Evolutionary conservation across 805 yeast genomes (phyloP), one percentile per base, ranked within the genome.

Genomic region (Wickerhamomyces bovis): DNA sequence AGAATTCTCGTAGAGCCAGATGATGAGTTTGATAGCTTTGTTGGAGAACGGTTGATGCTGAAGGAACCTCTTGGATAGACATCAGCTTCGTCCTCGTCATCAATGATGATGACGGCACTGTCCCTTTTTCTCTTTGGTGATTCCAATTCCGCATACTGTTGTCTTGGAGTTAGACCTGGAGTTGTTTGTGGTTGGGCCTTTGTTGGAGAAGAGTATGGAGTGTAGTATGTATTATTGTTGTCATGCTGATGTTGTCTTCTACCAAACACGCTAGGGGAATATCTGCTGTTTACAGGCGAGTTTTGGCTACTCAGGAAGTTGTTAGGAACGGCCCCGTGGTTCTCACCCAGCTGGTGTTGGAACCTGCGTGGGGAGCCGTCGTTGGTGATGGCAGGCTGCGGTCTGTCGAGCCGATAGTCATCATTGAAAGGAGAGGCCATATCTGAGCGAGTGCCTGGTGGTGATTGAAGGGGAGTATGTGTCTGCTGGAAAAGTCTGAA

Each of bases 41-140:
- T 58, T 13, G 77, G 73, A 2, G 75, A 66, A 4, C 73, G 70
- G n/a, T 62, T 54, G 18, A 63, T n/a, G 6, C 48, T 52, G 41
- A 43, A 43, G 0, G 50, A 45, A 5, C 45, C 39, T 10, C 48
- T 41, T 26, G 44, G 44, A 6, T 44, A 50, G 8, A 33, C 38
- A 3, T 43, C 45, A 12, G 47, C 47, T 15, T 62, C 63, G 18
- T 62, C 67, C 15, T 63, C 67, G 44, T 70, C 69, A 45, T 71
- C 71, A 25, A 71, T 68, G 42, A 81, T 72, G 13, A 76, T 64
- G 4, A 81, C 68, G 6, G 81, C 72, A 4, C 71, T 70, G 36
- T 73, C 75, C 36, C 67, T 70, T 38, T 73, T 73, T 60, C 89
- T 76, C 46, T 71, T 76, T 30, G 95, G 94, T 0, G 95, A 82